Evolutionary conservation across 1,284 basidiomycete genomes (phyloP).

Genomic region (Austroboletus rostrupii): DNA sequence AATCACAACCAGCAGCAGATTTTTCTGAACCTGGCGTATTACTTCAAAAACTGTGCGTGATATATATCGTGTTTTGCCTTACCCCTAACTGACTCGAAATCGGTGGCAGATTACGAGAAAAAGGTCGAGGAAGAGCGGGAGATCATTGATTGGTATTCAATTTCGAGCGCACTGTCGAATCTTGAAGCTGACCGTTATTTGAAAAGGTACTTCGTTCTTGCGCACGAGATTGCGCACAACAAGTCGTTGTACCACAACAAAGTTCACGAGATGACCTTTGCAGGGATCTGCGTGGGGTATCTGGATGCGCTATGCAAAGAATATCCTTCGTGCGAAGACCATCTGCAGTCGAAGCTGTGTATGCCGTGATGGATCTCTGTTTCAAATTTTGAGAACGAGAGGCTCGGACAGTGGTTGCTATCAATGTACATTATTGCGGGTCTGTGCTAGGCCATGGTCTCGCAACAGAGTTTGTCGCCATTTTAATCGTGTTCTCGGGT

Average conservation of each 20-base stretch:
- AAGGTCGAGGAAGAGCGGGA: not conserved
- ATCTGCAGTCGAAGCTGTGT: not conserved
- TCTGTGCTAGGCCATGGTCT: no score
- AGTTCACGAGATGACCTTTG: conserved; percentile 6
- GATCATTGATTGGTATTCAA: not conserved
- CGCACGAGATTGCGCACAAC: conserved; percentile 24
- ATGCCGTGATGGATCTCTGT: no score
- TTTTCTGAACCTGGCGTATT: conserved; percentile 25
- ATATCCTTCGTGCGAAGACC: not conserved
- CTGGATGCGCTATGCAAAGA: not conserved
- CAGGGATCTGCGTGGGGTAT: not conserved
- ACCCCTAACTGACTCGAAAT: not conserved
- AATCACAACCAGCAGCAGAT: conserved; percentile 19
- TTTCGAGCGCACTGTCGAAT: not conserved
- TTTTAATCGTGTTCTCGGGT: no score
- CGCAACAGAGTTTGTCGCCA: no score
- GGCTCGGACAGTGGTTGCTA: no score
- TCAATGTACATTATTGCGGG: no score
- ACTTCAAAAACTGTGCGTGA: conserved; percentile 9
- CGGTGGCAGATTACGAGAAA: not conserved
- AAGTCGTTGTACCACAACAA: conserved; percentile 16
- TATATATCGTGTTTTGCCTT: not conserved
- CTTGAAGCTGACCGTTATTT: not conserved
- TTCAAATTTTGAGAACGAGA: no score
- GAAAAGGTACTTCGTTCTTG: conserved; percentile 24